These are phyloP conservation scores for Xylaria sp. DNA, from an alignment of 2,329 filamentous ascomycete genomes.

Conservation along the genomic window DNA sequence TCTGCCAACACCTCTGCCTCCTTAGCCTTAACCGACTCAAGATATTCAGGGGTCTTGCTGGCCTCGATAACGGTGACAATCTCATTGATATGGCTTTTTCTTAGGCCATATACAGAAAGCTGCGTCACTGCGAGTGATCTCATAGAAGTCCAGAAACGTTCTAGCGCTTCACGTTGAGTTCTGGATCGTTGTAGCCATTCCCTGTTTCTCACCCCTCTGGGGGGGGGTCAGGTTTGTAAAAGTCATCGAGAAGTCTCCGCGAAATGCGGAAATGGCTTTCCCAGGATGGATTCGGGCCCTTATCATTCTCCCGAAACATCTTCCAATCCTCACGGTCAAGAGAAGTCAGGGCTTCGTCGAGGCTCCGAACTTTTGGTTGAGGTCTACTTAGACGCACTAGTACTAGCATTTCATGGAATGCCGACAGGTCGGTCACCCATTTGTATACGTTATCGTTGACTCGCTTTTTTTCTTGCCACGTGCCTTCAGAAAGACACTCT, in stretches of 20 bases:
- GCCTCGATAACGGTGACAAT: constrained; percentile 1
- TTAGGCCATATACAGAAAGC: neutral
- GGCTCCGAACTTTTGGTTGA: neutral
- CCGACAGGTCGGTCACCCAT: constrained; percentile 3
- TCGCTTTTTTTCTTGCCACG: neutral
- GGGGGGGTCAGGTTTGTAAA: too few relatives aligned
- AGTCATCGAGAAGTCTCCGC: too few relatives aligned
- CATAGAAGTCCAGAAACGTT: neutral
- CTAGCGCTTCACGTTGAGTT: neutral
- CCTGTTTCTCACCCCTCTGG: neutral
- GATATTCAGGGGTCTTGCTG: neutral
- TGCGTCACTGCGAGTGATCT: neutral
- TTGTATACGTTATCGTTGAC: constrained; percentile 1
- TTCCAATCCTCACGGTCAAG: neutral
- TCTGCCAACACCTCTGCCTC: constrained; percentile 7
- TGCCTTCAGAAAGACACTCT: constrained; percentile 1
- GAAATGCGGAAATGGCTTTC: too few relatives aligned
- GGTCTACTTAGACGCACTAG: constrained; percentile 4
- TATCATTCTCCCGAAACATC: neutral
- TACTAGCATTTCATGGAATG: constrained; percentile 5
- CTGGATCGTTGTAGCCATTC: neutral
- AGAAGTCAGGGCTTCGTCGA: neutral
- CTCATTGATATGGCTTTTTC: neutral
- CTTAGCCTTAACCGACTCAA: constrained; percentile 1
- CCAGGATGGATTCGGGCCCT: too few relatives aligned